These are phyloP conservation scores for Naganishia albida DNA, from an alignment of 1,284 basidiomycete species.

Conservation along the genomic window DNA sequence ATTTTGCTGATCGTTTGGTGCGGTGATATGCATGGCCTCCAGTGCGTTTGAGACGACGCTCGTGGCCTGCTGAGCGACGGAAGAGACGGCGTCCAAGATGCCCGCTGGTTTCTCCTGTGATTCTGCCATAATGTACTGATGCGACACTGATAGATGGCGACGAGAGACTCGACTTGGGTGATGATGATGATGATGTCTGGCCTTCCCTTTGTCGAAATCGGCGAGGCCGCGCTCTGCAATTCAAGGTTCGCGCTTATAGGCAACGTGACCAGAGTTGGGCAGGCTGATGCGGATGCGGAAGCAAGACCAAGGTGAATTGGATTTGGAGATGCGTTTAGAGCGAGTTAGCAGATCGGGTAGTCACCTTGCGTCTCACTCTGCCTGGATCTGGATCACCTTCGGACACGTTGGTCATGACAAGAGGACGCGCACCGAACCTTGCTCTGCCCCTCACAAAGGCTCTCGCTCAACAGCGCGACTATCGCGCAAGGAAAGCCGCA, in stretches of 20 bases:
- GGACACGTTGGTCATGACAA: slow-evolving; percentile 56
- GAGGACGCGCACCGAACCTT: slow-evolving; percentile 59
- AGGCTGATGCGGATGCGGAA: too few species aligned
- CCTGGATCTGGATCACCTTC: background rate
- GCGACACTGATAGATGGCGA: background rate
- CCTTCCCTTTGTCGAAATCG: background rate
- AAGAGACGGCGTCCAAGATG: slow-evolving; percentile 9
- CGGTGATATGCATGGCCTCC: slow-evolving; percentile 26
- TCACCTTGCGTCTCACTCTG: background rate
- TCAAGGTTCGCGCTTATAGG: too few species aligned
- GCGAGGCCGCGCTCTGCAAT: background rate
- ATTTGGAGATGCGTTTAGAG: background rate
- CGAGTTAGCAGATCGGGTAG: background rate
- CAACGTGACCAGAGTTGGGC: too few species aligned
- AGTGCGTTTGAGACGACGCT: slow-evolving; percentile 26
- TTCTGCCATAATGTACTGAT: slow-evolving; percentile 5
- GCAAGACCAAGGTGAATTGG: too few species aligned
- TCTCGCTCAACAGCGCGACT: slow-evolving; percentile 36
- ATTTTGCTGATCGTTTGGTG: background rate
- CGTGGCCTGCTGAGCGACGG: slow-evolving; percentile 11
- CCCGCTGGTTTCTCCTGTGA: slow-evolving; percentile 4
- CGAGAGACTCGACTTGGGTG: background rate
- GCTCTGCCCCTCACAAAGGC: slow-evolving; percentile 33
- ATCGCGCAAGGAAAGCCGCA: slow-evolving; percentile 36
- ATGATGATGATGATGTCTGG: background rate